These are phyloP conservation scores for Betula pendula DNA, from an alignment of 306 rosid genomes.

Conservation along the genomic window DNA sequence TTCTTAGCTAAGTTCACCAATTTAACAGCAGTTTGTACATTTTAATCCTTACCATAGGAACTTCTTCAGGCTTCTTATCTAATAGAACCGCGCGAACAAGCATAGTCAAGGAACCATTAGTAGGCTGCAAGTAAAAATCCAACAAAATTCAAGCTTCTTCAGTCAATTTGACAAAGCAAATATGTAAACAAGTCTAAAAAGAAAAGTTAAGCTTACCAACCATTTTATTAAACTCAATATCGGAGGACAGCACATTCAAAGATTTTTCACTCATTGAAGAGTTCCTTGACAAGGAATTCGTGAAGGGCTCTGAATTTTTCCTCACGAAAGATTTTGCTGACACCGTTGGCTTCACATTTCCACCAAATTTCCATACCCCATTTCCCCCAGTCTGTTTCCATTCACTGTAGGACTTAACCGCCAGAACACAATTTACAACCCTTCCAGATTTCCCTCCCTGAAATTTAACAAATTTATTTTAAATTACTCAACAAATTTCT, in stretches of 20 bases:
- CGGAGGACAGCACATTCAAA: constrained; percentile 34
- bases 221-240: constrained; percentile 73
- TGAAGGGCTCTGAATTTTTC: constrained; percentile 85
- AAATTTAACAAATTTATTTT: constrained; percentile 16
- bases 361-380: constrained; percentile 92
- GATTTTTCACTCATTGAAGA: constrained; percentile 67
- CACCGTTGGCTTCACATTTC: constrained; percentile 57
- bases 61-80: constrained; percentile 94
- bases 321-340: constrained; percentile 64
- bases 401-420: constrained; percentile 81
- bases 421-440: constrained; percentile 73
- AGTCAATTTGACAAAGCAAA: constrained; percentile 20
- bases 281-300: constrained; percentile 69
- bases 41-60: constrained; percentile 60
- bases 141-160: background rate
- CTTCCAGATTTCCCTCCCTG: constrained; percentile 92
- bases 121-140: constrained; percentile 43
- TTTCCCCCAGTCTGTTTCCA: constrained; percentile 83
- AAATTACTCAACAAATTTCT: constrained; percentile 12
- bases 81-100: constrained; percentile 70
- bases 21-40: constrained; percentile 6
- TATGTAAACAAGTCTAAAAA: constrained; percentile 24
- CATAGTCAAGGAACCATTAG: constrained; percentile 61
- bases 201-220: constrained; percentile 58
- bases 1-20: background rate